Evolutionary conservation across 768 basidiomycete species (phyloP).

Genomic region (Coprinopsis cinerea): DNA sequence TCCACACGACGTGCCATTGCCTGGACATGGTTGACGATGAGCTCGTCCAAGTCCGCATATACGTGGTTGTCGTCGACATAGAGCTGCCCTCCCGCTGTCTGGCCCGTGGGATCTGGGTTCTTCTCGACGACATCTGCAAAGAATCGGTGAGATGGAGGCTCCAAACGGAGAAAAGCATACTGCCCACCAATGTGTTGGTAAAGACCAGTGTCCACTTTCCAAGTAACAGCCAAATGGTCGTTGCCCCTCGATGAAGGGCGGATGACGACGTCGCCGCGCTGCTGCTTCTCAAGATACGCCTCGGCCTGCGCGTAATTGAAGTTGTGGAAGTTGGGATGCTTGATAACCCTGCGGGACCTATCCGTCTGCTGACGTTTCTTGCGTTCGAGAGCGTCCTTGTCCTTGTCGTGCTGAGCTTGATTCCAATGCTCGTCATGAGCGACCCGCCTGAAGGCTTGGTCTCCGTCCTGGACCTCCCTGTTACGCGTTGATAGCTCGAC

Average conservation of each 20-base stretch:
- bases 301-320: constrained; percentile 90
- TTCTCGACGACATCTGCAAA: constrained; percentile 70
- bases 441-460: constrained; percentile 55
- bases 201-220: constrained; percentile 95
- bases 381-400: constrained; percentile 65
- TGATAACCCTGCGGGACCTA: constrained; percentile 78
- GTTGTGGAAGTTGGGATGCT: constrained; percentile 98
- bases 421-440: constrained; percentile 63
- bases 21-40: constrained; percentile 95
- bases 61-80: constrained; percentile 72
- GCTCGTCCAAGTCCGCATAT: constrained; percentile 92
- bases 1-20: constrained; percentile 91
- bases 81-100: constrained; percentile 56
- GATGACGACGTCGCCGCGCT: constrained; percentile 94
- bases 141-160: background rate
- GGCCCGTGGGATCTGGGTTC: constrained; percentile 69
- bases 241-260: constrained; percentile 91
- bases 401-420: constrained; percentile 53
- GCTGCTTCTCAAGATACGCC: constrained; percentile 80
- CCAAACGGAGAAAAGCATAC: background rate
- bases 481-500: constrained; percentile 73
- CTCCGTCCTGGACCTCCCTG: constrained; percentile 54
- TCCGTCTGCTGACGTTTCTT: constrained; percentile 85
- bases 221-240: constrained; percentile 93
- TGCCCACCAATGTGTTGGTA: constrained; percentile 91